Percentiles rank a stretch among this genome's conserved stretches.
Conservation (phyloP, 2,329 filamentous ascomycete species). For the Hymenoscyphus fraxineus region DNA sequence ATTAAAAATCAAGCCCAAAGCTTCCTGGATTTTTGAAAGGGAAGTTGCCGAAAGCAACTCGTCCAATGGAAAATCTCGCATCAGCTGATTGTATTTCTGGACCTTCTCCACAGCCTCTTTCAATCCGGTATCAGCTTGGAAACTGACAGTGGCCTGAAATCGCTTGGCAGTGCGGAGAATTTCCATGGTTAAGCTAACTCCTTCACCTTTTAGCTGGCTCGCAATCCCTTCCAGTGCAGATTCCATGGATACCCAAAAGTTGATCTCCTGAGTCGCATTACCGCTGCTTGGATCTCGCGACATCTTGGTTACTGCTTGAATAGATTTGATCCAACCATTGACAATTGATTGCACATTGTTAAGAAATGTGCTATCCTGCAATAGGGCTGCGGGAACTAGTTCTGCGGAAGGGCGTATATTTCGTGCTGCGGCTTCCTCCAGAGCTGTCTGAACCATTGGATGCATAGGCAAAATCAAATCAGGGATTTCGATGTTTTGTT, state of each 20-base stretch:
- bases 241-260: slow-evolving; percentile 99
- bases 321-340: slow-evolving; percentile 98
- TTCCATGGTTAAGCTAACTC: slow-evolving; percentile 85
- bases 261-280: slow-evolving; percentile 94
- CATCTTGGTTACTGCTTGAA: slow-evolving; percentile 93
- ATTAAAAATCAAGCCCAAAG: slow-evolving; percentile 81
- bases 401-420: slow-evolving; percentile 71
- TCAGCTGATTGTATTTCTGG: slow-evolving; percentile 97
- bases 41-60: slow-evolving; percentile 91
- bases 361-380: slow-evolving; percentile 86
- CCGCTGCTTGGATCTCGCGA: slow-evolving; percentile 72
- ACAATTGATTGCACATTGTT: slow-evolving; percentile 92
- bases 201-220: slow-evolving; percentile 79
- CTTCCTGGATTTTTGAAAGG: slow-evolving; percentile 81
- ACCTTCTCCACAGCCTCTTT: slow-evolving; percentile 96
- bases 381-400: slow-evolving; percentile 67
- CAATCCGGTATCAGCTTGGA: slow-evolving; percentile 89
- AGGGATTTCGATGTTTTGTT: slow-evolving; percentile 97
- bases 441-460: slow-evolving; percentile 77
- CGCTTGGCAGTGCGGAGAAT: slow-evolving; percentile 96
- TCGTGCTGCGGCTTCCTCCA: slow-evolving; percentile 70
- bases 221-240: slow-evolving; percentile 89
- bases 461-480: slow-evolving; percentile 85
- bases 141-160: slow-evolving; percentile 96
- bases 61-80: slow-evolving; percentile 96